Evolutionary conservation across 805 yeast genomes (phyloP).

Genomic region (Lachancea meyersii): DNA sequence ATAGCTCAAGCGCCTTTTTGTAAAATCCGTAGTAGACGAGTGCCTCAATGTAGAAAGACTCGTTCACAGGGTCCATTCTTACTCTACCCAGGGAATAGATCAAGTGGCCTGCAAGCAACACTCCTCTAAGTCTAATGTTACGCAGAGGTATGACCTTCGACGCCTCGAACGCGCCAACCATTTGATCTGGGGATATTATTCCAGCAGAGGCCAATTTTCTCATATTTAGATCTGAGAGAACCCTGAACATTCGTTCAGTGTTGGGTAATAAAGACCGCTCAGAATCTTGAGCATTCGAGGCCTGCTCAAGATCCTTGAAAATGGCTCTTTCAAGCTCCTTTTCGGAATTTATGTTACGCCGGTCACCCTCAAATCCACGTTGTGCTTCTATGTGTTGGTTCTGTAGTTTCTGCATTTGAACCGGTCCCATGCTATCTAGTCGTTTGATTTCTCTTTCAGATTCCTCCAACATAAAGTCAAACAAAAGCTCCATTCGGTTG

Average conservation of each 20-base stretch:
- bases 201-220: conserved; percentile 10
- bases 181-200: conserved; percentile 28
- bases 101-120: conserved; percentile 38
- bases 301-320: conserved; percentile 6
- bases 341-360: background rate
- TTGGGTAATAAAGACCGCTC: conserved; percentile 13
- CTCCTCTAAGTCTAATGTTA: conserved; percentile 31
- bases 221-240: conserved; percentile 17
- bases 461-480: conserved; percentile 22
- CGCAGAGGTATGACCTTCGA: conserved; percentile 36
- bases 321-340: conserved; percentile 8
- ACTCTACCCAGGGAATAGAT: conserved; percentile 38
- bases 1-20: conserved; percentile 36
- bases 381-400: background rate
- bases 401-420: conserved; percentile 7
- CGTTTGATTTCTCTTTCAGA: conserved; percentile 21
- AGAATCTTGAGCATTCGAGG: conserved; percentile 7
- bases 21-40: conserved; percentile 33
- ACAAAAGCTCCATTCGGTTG: conserved; percentile 13
- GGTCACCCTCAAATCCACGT: background rate
- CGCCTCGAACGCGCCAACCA: conserved; percentile 36
- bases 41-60: conserved; percentile 43
- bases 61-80: conserved; percentile 46
- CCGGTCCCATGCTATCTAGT: conserved; percentile 13
- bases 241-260: conserved; percentile 18